Conservation (phyloP, 306 rosid species). For the Cicer chorassanicum region DNA sequence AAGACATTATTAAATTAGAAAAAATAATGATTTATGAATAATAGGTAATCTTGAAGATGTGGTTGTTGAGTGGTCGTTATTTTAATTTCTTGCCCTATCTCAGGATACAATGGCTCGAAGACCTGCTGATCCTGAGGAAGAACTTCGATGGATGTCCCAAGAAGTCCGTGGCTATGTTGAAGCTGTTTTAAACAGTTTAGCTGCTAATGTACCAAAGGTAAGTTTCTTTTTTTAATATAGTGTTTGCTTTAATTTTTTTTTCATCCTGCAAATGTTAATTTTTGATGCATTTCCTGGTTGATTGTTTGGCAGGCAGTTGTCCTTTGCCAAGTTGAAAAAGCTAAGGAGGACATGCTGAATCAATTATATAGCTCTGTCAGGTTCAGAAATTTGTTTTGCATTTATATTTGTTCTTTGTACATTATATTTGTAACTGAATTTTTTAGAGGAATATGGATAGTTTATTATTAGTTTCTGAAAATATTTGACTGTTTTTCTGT, state of each 20-base stretch:
- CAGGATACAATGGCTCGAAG: constrained; percentile 94
- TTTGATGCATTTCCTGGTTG: constrained; percentile 42
- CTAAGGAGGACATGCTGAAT: constrained; percentile 96
- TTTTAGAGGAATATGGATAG: background rate
- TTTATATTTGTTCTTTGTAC: constrained; percentile 19
- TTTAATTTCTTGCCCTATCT: constrained; percentile 24
- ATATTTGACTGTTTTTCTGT: background rate
- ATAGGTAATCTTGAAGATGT: constrained; percentile 2
- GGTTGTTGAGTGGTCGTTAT: constrained; percentile 15
- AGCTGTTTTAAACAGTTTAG: constrained; percentile 98
- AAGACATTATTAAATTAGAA: background rate
- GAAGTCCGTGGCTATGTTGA: constrained; percentile 99
- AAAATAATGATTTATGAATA: constrained; percentile 1
- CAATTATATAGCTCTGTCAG: constrained; percentile 95
- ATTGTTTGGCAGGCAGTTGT: constrained; percentile 88
- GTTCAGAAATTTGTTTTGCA: constrained; percentile 50
- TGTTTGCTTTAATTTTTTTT: background rate
- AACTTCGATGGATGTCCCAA: constrained; percentile 98
- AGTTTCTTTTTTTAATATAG: constrained; percentile 39
- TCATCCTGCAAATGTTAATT: constrained; percentile 14
- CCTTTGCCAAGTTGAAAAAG: constrained; percentile 96
- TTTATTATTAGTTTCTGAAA: background rate
- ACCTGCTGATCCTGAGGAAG: constrained; percentile 99
- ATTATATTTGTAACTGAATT: background rate
- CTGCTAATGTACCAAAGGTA: constrained; percentile 96